Evolutionary conservation across 495 filamentous ascomycete species (phyloP).

Genomic region (Parathielavia hyrcaniae): DNA sequence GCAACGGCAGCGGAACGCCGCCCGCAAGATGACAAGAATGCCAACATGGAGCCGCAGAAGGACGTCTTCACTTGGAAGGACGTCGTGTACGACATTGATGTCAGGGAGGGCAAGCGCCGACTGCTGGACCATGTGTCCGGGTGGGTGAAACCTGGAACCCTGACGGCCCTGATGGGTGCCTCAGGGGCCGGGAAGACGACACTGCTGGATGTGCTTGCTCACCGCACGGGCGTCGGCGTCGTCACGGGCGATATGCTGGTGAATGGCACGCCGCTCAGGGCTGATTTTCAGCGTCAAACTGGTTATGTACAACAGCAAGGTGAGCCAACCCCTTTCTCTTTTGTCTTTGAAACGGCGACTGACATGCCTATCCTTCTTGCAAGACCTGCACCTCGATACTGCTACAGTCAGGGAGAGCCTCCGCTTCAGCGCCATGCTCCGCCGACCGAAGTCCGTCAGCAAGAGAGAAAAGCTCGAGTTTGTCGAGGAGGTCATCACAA

Average conservation of each 20-base stretch:
- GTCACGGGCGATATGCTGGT: constrained; percentile 71
- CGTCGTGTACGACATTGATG: constrained; percentile 57
- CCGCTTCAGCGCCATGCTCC: constrained; percentile 69
- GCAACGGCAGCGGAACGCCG: constrained; percentile 7
- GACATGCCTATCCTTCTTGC: neutral
- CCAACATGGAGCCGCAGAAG: constrained; percentile 43
- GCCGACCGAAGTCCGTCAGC: constrained; percentile 62
- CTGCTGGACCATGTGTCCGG: constrained; percentile 65
- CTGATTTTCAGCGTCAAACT: constrained; percentile 73
- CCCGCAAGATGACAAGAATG: constrained; percentile 25
- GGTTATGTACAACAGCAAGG: constrained; percentile 91
- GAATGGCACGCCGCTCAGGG: constrained; percentile 59
- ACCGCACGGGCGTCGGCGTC: constrained; percentile 64
- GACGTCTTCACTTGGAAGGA: constrained; percentile 58
- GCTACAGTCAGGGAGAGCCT: constrained; percentile 78
- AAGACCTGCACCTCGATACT: constrained; percentile 69
- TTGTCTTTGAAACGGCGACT: neutral
- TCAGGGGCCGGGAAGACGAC: constrained; percentile 75
- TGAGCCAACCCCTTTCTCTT: constrained; percentile 26
- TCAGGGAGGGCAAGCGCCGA: constrained; percentile 51
- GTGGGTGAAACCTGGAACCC: constrained; percentile 70
- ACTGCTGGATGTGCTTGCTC: constrained; percentile 59
- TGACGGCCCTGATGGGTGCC: constrained; percentile 78
- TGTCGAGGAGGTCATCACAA: constrained; percentile 81
- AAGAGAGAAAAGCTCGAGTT: constrained; percentile 70